Percentiles rank a stretch among this genome's conserved stretches.
phyloP scores from a whole-genome alignment of 257 asterid species.

The Solanum chmielewskii region DNA sequence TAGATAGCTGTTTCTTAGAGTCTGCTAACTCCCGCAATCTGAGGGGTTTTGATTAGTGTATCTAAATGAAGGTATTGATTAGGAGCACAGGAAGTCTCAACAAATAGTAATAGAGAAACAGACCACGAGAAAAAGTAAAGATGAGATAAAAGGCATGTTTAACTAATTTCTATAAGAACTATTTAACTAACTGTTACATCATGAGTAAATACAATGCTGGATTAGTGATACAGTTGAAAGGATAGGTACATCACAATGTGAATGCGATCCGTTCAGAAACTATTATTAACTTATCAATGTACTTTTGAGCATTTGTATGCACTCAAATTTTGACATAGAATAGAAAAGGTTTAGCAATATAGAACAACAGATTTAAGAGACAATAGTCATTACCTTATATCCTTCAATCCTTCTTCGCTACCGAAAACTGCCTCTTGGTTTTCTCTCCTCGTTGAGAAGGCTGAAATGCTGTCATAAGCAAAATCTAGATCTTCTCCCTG shows the following conservation, averaged over 20 bases:
- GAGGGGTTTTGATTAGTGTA: background rate
- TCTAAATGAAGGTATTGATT: background rate
- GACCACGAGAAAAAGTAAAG: background rate
- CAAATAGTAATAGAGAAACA: background rate
- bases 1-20: background rate
- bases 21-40: background rate
- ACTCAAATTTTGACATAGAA: background rate
- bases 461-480: constrained; percentile 97
- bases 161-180: background rate
- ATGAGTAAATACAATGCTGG: background rate
- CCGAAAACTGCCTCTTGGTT: constrained; percentile 99
- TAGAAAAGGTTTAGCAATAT: background rate
- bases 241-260: background rate
- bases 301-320: background rate
- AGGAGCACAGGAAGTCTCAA: background rate
- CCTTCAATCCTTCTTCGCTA: constrained; percentile 96
- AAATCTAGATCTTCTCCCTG: constrained; percentile 98
- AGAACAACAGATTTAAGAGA: background rate
- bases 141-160: background rate
- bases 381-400: constrained; percentile 50
- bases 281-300: background rate
- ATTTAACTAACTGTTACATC: background rate
- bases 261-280: background rate
- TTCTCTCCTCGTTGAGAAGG: constrained; percentile 93
- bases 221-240: background rate